These are phyloP conservation scores for Vitis rotundifolia DNA, from an alignment of 164 flowering plant species.

Conservation along the genomic window DNA sequence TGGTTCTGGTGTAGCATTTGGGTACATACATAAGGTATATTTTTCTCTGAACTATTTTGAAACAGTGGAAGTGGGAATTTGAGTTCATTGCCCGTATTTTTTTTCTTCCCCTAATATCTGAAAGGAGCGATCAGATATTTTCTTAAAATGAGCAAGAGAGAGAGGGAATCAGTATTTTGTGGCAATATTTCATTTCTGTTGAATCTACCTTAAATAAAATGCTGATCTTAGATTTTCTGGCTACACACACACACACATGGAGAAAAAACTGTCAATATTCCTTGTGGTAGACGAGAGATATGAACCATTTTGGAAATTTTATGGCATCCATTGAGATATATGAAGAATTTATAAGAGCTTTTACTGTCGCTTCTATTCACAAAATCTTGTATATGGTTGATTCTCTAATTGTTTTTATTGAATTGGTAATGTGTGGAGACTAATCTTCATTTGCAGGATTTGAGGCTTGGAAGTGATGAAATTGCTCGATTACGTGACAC, in stretches of 20 bases:
- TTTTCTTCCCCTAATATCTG: no score
- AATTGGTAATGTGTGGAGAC: background rate
- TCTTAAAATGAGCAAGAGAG: no score
- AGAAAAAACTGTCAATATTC: no score
- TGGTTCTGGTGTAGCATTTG: constrained; percentile 65
- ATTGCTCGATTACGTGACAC: constrained; percentile 53
- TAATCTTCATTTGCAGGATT: constrained; percentile 41
- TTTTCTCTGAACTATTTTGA: background rate
- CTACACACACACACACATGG: background rate
- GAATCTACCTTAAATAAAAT: background rate
- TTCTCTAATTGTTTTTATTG: background rate
- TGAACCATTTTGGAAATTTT: background rate
- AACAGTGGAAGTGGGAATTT: no score
- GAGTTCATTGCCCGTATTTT: no score
- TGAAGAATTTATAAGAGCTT: background rate
- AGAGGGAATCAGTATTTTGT: no score
- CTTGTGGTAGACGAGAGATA: no score
- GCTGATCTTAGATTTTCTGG: background rate
- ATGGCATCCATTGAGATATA: background rate
- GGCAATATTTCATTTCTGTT: no score
- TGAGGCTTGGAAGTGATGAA: constrained; percentile 69
- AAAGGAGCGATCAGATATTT: no score
- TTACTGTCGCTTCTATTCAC: background rate
- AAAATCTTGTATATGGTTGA: background rate
- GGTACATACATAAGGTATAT: constrained; percentile 75